phyloP scores from a whole-genome alignment of 768 basidiomycete genomes.

The Serendipita sp. region DNA sequence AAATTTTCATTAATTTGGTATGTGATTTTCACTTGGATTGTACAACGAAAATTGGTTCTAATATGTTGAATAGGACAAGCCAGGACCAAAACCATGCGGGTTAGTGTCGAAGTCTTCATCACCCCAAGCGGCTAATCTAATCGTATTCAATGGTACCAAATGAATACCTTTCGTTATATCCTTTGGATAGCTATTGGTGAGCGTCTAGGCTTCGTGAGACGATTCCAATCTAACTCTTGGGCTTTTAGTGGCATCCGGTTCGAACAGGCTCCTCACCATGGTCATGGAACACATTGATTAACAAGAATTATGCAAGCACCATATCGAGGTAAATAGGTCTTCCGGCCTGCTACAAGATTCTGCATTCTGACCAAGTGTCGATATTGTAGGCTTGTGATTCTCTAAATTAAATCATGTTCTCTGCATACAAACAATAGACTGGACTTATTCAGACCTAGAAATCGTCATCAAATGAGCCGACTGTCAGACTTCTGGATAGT shows the following conservation, averaged over 20 bases:
- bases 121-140: slow-evolving; percentile 8
- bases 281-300: slow-evolving; percentile 23
- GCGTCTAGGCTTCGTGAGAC: slow-evolving; percentile 8
- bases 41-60: neutral
- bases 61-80: slow-evolving; percentile 51
- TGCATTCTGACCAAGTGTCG: too few relatives aligned
- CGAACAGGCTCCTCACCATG: slow-evolving; percentile 67
- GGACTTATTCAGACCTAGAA: too few relatives aligned
- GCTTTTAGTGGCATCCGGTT: slow-evolving; percentile 66
- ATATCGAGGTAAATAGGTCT: too few relatives aligned
- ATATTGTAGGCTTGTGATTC: too few relatives aligned
- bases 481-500: too few relatives aligned
- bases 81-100: slow-evolving; percentile 80
- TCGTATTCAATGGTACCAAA: neutral
- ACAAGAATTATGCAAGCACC: too few relatives aligned
- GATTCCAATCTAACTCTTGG: slow-evolving; percentile 1
- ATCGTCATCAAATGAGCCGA: too few relatives aligned
- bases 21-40: slow-evolving; percentile 18
- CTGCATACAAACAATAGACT: too few relatives aligned
- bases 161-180: neutral
- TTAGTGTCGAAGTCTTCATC: slow-evolving; percentile 29
- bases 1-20: slow-evolving; percentile 91
- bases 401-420: too few relatives aligned
- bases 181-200: slow-evolving; percentile 23
- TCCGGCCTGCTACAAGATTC: too few relatives aligned